Evolutionary conservation across 495 filamentous ascomycete genomes (phyloP).

Genomic region (Talaromyces stipitatus): DNA sequence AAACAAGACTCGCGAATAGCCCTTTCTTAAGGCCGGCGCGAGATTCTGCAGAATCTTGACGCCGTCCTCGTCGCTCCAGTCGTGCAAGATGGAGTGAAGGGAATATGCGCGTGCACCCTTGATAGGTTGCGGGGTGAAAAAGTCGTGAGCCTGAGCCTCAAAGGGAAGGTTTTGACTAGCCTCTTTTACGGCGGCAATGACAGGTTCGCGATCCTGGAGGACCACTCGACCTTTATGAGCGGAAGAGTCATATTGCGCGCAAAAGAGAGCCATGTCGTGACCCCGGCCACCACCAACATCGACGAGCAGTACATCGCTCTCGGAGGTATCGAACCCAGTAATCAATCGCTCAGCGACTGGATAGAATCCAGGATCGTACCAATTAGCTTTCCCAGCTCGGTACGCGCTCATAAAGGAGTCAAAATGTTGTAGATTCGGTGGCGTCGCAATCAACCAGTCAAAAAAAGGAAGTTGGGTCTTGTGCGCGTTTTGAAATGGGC

Average conservation of each 20-base stretch:
- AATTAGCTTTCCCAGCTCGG: constrained; percentile 30
- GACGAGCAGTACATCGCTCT: constrained; percentile 35
- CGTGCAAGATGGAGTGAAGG: constrained; percentile 39
- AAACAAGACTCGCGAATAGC: constrained; percentile 41
- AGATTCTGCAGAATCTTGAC: constrained; percentile 35
- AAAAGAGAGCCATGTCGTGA: constrained; percentile 38
- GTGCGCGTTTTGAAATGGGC: constrained; percentile 25
- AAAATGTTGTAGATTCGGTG: constrained; percentile 17
- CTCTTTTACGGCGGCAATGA: constrained; percentile 26
- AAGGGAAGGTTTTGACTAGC: constrained; percentile 10
- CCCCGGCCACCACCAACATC: constrained; percentile 46
- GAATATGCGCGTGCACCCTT: constrained; percentile 26
- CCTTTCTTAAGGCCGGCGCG: constrained; percentile 36
- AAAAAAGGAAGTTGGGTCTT: constrained; percentile 20
- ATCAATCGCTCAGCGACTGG: constrained; percentile 29
- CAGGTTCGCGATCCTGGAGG: constrained; percentile 37
- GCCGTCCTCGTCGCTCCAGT: constrained; percentile 39
- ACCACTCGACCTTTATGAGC: constrained; percentile 33
- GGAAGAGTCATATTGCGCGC: constrained; percentile 3
- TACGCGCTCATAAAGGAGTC: constrained; percentile 35
- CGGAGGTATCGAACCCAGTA: constrained; percentile 7
- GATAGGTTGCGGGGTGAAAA: constrained; percentile 45
- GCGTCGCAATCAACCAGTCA: constrained; percentile 17
- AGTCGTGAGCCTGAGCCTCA: constrained; percentile 31
- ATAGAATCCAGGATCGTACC: constrained; percentile 40